A percentile compares a stretch with the other conserved stretches of the same genome.
Evolutionary conservation across 1,139 yeast genomes (phyloP).

Genomic region (Suhomyces bolitotheri): DNA sequence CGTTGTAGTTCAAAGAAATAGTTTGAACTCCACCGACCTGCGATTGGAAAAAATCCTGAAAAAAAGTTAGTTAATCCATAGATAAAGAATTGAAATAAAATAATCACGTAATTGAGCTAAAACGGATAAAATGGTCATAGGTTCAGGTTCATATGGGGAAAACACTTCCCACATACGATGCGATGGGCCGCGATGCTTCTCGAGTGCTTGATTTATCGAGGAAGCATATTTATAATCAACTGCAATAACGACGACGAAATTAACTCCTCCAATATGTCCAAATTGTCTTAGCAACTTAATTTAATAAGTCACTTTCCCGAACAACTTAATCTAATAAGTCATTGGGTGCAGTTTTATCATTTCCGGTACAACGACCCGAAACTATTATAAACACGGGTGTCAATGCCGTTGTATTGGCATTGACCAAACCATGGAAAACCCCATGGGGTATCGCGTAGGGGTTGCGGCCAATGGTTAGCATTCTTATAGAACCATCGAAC

Average conservation of each 20-base stretch:
- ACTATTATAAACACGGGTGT: no score
- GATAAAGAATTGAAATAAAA: conserved; percentile 8
- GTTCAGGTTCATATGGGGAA: not conserved
- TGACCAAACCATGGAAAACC: no score
- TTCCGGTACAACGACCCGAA: no score
- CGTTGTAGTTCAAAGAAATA: conserved; percentile 77
- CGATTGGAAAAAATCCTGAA: conserved; percentile 82
- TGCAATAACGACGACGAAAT: conserved; percentile 6
- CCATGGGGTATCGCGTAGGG: no score
- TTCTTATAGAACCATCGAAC: no score
- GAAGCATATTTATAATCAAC: conserved; percentile 2
- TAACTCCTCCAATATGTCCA: conserved; percentile 3
- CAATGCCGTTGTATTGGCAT: no score
- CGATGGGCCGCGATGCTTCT: no score
- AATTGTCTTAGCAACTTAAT: conserved; percentile 1
- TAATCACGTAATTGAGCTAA: conserved; percentile 6
- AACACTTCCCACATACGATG: no score
- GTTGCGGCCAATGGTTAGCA: no score
- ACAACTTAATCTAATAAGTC: conserved; percentile 13
- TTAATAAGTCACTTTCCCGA: conserved; percentile 2
- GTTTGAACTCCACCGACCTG: conserved; percentile 84
- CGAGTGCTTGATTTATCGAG: no score
- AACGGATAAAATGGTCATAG: conserved; percentile 1
- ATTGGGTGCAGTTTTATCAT: not conserved
- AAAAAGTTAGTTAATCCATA: conserved; percentile 22